Evolutionary conservation across 2,329 filamentous ascomycete genomes (phyloP), one percentile per base, ranked within the genome.

Genomic region (Alternaria hordeiaustralica): DNA sequence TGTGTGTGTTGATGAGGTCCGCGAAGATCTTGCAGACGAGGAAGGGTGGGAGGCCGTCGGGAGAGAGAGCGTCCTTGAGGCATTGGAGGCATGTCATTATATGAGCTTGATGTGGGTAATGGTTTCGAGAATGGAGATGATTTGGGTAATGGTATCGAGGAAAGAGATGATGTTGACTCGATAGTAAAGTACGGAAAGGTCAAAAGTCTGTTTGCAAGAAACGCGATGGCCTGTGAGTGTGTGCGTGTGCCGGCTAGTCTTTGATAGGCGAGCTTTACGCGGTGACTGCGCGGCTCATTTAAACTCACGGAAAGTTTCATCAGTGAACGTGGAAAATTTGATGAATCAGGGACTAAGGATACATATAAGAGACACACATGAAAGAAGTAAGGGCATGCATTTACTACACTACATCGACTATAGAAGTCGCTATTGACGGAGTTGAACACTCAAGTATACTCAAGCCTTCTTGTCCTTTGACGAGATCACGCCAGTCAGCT

Each of bases 401-500:
- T 25, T 25, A 9, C 33, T 18, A 41, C 5, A 13, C 49, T 36
- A 36, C 8, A n/a, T 15, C 28, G 7, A 12, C 9, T 7, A n/a
- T 23, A n/a, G 20, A 25, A 36, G 20, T 21, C 33, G 23, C 20
- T 9, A 10, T n/a, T 18, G 6, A 36, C 12, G 8, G 28, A 45
- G 46, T 5, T 51, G 18, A 13, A 46, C 9, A n/a, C 11, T 9
- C 8, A 6, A 11, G 12, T 15, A 10, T 41, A 5, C 36, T 26
- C 50, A 47, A 15, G 54, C 2, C 45, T 63, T 43, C 44, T 58
- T 43, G 33, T 33, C 61, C 18, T 55, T 43, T 15, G 30, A 18
- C 6, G 55, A 66, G 13, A 67, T 67, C 7, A 78, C 64, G 23
- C 74, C 73, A 1, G 71, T 77, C 25, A 78, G 56, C 66, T 77